Evolutionary conservation across 805 yeast genomes (phyloP), one percentile per base, ranked within the genome.

Genomic region (Wickerhamomyces rabaulensis): DNA sequence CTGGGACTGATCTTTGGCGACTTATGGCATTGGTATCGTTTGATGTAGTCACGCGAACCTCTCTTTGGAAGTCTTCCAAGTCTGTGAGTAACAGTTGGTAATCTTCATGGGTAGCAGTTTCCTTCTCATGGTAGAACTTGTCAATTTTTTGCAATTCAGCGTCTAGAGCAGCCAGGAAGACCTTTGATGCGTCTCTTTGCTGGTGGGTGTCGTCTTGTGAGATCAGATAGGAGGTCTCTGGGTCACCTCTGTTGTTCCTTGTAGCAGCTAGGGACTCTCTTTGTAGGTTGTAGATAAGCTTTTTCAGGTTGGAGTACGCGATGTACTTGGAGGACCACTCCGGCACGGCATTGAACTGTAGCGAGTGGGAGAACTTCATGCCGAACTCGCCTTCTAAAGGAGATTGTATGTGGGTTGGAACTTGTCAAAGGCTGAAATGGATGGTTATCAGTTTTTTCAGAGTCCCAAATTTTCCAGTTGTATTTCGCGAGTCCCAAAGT

Each of bases 301-400:
- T 88, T 65, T 94, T 92, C 49, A 94, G 71, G 35, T 87, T 82
- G 1, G 96, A 86, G 66, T 92, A 92, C 46, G 95, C 91, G 47
- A 92, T 83, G 66, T 92, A 92, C 63, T 87, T 81, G 23, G 95
- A 82, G 12, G 96, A 80, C 99, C 99, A 92, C 65, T 94, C 98
- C 2, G 99, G 97, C 5, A 94, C 98, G 21, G 98, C 96, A 66
- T 92, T 92, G 68, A 92, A 91, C 74, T 92, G 97, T 53, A 92
- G 70, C 6, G 97, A 87, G 62, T 91, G 96, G 22, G 96, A 85
- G 69, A 92, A 92, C 76, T 92, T 92, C 99, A 92, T 92, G 22
- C 6, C 39, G 46, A 16, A 33, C 3, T n/a, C 20, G 36, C 20
- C 20, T 33, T 33, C 20, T 16, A 33, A n/a, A 33, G 20, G 36